Evolutionary conservation across 2,329 filamentous ascomycete genomes (phyloP).

Genomic region (Phialophora expanda): DNA sequence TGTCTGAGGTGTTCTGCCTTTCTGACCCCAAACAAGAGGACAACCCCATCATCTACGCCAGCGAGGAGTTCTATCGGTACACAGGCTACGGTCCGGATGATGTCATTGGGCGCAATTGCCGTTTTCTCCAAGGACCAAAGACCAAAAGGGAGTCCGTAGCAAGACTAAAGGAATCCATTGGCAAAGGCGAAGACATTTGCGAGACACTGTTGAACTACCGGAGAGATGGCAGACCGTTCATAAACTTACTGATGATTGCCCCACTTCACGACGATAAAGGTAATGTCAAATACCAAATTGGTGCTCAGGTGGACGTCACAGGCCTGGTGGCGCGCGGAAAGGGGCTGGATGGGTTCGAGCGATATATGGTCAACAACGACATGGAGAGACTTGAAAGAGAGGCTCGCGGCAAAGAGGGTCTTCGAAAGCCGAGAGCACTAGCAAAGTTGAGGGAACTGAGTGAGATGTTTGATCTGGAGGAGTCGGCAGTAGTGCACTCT

Average conservation of each 20-base stretch:
- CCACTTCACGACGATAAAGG: slow-evolving; percentile 44
- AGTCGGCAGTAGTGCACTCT: slow-evolving; percentile 39
- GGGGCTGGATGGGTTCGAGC: slow-evolving; percentile 41
- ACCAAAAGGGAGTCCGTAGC: slow-evolving; percentile 44
- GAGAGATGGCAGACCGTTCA: slow-evolving; percentile 43
- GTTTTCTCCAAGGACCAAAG: slow-evolving; percentile 52
- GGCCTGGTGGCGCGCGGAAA: slow-evolving; percentile 41
- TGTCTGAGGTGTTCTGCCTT: slow-evolving; percentile 55
- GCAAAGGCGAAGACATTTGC: slow-evolving; percentile 49
- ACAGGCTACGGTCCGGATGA: slow-evolving; percentile 52
- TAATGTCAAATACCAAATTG: slow-evolving; percentile 43
- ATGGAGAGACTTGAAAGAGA: slow-evolving; percentile 27
- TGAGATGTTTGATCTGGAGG: slow-evolving; percentile 42
- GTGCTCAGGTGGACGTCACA: slow-evolving; percentile 44
- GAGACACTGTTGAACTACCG: slow-evolving; percentile 53
- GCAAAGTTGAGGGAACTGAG: slow-evolving; percentile 40
- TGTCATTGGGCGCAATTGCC: slow-evolving; percentile 52
- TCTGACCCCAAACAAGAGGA: slow-evolving; percentile 51
- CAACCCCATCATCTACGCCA: slow-evolving; percentile 55
- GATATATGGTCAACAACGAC: slow-evolving; percentile 33
- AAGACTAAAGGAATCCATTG: slow-evolving; percentile 46
- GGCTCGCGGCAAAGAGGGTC: slow-evolving; percentile 2
- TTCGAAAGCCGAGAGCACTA: slow-evolving; percentile 34
- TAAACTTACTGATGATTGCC: slow-evolving; percentile 44
- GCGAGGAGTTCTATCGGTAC: slow-evolving; percentile 53